phyloP scores from a whole-genome alignment of 2,329 filamentous ascomycete genomes.

The Tricladium varicosporioides region DNA sequence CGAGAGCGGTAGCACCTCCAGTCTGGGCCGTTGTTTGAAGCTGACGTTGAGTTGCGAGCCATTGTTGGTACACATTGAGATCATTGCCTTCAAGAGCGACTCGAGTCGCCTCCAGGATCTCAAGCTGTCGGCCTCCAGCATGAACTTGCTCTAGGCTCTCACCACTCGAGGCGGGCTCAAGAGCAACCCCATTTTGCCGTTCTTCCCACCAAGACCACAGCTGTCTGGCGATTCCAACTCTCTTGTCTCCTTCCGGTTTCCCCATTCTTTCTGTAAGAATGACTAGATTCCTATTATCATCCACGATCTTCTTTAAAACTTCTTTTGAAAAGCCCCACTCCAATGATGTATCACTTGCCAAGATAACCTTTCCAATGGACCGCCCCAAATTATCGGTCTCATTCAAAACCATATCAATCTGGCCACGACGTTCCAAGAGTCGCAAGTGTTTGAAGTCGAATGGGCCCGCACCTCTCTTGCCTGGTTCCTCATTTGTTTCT shows the following conservation, averaged over 20 bases:
- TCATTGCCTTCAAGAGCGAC: constrained; percentile 73
- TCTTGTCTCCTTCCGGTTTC: constrained; percentile 30
- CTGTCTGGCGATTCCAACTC: constrained; percentile 58
- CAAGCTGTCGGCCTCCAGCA: constrained; percentile 60
- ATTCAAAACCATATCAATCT: constrained; percentile 68
- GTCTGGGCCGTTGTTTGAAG: constrained; percentile 77
- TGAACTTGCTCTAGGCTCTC: constrained; percentile 66
- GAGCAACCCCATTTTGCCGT: constrained; percentile 58
- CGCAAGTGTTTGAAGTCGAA: constrained; percentile 89
- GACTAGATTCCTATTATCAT: constrained; percentile 77
- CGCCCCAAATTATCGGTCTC: constrained; percentile 40
- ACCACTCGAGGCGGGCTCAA: constrained; percentile 51
- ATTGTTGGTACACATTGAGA: constrained; percentile 82
- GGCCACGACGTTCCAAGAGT: constrained; percentile 78
- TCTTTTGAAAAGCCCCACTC: constrained; percentile 95
- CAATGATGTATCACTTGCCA: constrained; percentile 85
- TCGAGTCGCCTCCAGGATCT: constrained; percentile 59
- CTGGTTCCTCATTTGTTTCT: constrained; percentile 44
- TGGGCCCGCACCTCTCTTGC: constrained; percentile 57
- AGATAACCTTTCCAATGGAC: constrained; percentile 67
- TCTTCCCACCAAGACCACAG: constrained; percentile 81
- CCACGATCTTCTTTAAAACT: constrained; percentile 69
- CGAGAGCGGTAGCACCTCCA: constrained; percentile 64
- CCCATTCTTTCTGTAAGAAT: constrained; percentile 77
- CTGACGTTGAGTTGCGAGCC: constrained; percentile 83